These are phyloP conservation scores for Dactylella cylindrospora DNA, from an alignment of 2,329 filamentous ascomycete species.

Conservation along the genomic window DNA sequence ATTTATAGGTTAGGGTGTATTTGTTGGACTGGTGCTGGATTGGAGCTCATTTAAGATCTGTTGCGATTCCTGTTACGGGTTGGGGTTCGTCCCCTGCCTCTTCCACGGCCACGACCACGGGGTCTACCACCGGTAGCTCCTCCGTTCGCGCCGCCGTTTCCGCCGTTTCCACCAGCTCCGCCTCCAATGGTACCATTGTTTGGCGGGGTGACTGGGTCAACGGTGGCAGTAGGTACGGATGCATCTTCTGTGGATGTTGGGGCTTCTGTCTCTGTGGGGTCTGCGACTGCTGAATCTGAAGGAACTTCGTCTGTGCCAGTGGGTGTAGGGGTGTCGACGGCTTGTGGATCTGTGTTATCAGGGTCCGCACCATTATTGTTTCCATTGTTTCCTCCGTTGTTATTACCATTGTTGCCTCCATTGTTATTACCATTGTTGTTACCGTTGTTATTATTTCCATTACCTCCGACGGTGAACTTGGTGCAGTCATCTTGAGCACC, in stretches of 20 bases:
- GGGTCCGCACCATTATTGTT: conserved; percentile 21
- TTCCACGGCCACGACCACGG: conserved; percentile 4
- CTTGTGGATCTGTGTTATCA: conserved; percentile 16
- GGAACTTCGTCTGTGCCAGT: neutral
- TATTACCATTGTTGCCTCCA: conserved; percentile 18
- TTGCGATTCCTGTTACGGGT: conserved; percentile 5
- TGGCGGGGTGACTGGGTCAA: neutral
- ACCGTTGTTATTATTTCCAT: conserved; percentile 9
- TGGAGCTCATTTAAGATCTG: conserved; percentile 12
- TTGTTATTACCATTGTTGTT: conserved; percentile 4
- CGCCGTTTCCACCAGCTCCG: too few relatives aligned
- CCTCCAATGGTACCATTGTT: neutral
- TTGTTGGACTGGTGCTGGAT: too few relatives aligned
- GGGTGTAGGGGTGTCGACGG: conserved; percentile 2
- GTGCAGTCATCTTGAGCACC: conserved; percentile 60
- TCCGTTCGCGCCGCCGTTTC: too few relatives aligned
- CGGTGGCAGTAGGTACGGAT: neutral
- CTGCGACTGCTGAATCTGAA: neutral
- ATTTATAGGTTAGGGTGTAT: too few relatives aligned
- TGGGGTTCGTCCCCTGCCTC: conserved; percentile 7
- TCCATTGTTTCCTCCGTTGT: conserved; percentile 1
- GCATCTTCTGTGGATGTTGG: neutral
- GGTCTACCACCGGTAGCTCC: conserved; percentile 9
- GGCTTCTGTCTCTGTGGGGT: conserved; percentile 5
- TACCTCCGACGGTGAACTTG: conserved; percentile 55